These are phyloP conservation scores for Stephania yunnanensis DNA, from an alignment of 164 flowering plant genomes.

Conservation along the genomic window DNA sequence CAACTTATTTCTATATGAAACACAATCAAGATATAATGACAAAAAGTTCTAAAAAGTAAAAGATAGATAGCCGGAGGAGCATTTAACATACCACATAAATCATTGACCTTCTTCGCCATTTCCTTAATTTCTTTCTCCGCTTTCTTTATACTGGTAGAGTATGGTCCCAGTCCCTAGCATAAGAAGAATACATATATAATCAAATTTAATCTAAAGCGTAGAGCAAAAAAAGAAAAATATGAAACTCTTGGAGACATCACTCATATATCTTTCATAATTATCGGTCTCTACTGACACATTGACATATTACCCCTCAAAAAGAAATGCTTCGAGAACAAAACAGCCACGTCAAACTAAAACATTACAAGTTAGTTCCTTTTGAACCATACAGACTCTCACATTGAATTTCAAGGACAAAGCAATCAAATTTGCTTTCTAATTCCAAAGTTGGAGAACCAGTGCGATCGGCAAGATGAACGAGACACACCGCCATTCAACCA, in stretches of 20 bases:
- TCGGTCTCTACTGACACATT: too few relatives aligned
- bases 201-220: neutral
- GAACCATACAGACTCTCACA: neutral
- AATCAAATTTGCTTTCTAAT: neutral
- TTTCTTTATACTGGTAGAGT: constrained; percentile 72
- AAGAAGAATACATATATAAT: neutral
- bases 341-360: neutral
- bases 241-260: neutral
- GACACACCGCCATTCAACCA: neutral
- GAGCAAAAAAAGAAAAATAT: neutral
- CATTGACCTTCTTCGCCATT: constrained; percentile 88
- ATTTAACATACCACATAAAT: constrained; percentile 69
- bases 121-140: constrained; percentile 93
- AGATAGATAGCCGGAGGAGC: neutral
- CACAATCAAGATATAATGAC: neutral
- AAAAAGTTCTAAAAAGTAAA: neutral
- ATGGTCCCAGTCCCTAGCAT: constrained; percentile 88
- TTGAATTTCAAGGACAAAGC: neutral
- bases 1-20: neutral
- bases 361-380: neutral
- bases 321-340: neutral
- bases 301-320: too few relatives aligned
- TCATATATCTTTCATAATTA: neutral
- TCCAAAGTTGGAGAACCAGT: neutral
- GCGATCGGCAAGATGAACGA: neutral